Evolutionary conservation across 768 basidiomycete species (phyloP).

Genomic region (Lentinula edodes): DNA sequence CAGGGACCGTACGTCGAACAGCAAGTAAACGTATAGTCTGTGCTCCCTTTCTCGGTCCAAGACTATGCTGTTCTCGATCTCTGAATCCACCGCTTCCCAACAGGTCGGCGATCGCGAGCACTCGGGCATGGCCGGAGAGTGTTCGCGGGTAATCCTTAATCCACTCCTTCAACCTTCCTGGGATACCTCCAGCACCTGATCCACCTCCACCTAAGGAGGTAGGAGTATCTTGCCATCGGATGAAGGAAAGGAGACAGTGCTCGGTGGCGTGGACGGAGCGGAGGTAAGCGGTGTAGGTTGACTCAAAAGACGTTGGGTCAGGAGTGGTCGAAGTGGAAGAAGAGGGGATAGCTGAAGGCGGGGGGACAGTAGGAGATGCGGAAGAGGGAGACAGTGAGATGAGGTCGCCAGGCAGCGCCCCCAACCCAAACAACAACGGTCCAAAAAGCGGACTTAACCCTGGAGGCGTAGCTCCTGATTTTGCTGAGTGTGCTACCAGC

Average conservation of each 20-base stretch:
- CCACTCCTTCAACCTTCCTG: slow-evolving; percentile 84
- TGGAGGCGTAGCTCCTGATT: slow-evolving; percentile 89
- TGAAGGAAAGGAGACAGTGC: slow-evolving; percentile 86
- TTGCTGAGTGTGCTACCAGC: slow-evolving; percentile 76
- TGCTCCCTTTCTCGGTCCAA: slow-evolving; percentile 43
- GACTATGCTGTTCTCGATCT: slow-evolving; percentile 48
- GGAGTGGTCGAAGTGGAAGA: no score
- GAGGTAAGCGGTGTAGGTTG: slow-evolving; percentile 66
- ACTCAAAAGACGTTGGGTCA: slow-evolving; percentile 30
- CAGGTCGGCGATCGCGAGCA: neutral
- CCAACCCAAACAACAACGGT: slow-evolving; percentile 81
- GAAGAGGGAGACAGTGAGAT: neutral
- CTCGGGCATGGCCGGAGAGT: slow-evolving; percentile 51
- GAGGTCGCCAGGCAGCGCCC: neutral
- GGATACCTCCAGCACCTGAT: slow-evolving; percentile 57
- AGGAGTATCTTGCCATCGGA: slow-evolving; percentile 73
- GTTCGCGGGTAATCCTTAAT: slow-evolving; percentile 83
- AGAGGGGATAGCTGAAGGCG: no score
- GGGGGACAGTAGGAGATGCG: neutral
- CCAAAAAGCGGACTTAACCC: slow-evolving; percentile 87
- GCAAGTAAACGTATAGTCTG: slow-evolving; percentile 72
- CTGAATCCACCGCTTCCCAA: slow-evolving; percentile 20
- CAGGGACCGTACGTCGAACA: slow-evolving; percentile 76
- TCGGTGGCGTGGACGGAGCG: slow-evolving; percentile 87
- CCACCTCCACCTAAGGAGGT: slow-evolving; percentile 27